Base-by-base conservation (phyloP, 1,139 yeast genomes). In the Pichia norvegensis region DNA sequence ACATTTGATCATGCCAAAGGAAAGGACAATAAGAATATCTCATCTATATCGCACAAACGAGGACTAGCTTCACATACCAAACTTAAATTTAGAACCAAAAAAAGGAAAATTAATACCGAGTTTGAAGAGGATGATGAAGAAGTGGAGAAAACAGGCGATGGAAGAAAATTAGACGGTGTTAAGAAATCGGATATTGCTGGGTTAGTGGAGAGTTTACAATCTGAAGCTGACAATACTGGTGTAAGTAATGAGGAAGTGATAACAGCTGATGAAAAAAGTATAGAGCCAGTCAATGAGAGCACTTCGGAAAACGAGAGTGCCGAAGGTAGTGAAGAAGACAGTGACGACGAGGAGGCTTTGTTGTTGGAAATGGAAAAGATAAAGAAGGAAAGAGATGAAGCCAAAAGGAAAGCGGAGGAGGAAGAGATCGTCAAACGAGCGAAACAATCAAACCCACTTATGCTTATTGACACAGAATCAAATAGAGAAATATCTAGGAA, bases 1-100 rank as follows among this genome's bases (percentile, higher is more conserved):
- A 86, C 95, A 9, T 73, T 86, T 51, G 96, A 88, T 58, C 85
- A 92, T 49, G 88, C 95, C 47, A 74, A 79, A 56, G 97, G 96
- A 4, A 77, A 76, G 54, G 69, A 67, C 29, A 65, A 73, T 44
- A 56, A 58, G 2, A 69, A 69, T 45, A 45, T 47, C 23, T 71
- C 67, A 16, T 62, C 75, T 38, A 85, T 81, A 13, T 63, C 70
- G 14, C 95, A 87, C 62, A 73, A 87, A 2, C 68, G 95, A 43
- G 68, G 77, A 14, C 67, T 84, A 17, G 84, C 92, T 0, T 87
- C 84, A 13, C 95, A 88, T 53, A 74, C 75, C 10, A 70, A 69
- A 57, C 65, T 90, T 48, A 90, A 90, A 61, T 73, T 67, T 55
- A 63, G 94, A 54, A 64, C 64, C 36, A 70, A 67, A 40, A 67